Percentiles rank a stretch among this genome's conserved stretches.
Conservation (phyloP, 179 eudicot genomes). For the Drosera spatulata region DNA sequence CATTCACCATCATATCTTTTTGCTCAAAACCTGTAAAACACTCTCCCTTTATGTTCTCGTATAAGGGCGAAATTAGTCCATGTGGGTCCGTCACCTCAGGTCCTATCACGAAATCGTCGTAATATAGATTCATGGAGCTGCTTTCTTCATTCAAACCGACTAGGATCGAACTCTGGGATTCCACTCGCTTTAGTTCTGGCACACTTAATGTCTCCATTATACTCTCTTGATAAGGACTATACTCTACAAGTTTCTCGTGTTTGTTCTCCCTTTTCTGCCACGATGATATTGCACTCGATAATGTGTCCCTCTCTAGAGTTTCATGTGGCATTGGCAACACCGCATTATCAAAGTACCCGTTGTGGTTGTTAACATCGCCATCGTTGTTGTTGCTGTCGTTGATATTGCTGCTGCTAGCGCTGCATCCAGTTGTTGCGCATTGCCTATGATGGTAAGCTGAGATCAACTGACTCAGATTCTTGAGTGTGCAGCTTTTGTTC, state of each 20-base stretch:
- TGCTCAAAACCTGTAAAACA: background rate
- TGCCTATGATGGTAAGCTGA: background rate
- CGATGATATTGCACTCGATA: background rate
- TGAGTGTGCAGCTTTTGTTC: slow-evolving; percentile 12
- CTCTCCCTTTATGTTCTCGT: slow-evolving; percentile 4
- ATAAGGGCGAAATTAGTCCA: background rate
- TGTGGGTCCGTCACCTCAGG: slow-evolving; percentile 10
- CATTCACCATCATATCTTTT: background rate
- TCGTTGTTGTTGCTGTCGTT: background rate
- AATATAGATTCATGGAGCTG: slow-evolving; percentile 8
- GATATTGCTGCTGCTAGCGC: background rate
- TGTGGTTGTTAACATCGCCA: background rate
- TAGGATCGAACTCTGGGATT: slow-evolving; percentile 3
- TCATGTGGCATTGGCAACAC: slow-evolving; percentile 11
- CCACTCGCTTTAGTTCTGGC: background rate
- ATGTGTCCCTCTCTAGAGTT: slow-evolving; percentile 8
- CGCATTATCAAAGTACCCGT: too few species aligned
- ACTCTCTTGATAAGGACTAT: background rate
- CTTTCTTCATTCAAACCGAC: slow-evolving; percentile 2
- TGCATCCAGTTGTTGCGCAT: too few species aligned
- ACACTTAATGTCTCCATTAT: background rate
- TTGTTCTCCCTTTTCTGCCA: background rate
- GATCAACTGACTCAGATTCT: background rate
- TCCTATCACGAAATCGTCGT: slow-evolving; percentile 24
- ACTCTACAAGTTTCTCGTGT: background rate